Evolutionary conservation across 306 rosid species (phyloP).

Genomic region (Parietaria judaica): DNA sequence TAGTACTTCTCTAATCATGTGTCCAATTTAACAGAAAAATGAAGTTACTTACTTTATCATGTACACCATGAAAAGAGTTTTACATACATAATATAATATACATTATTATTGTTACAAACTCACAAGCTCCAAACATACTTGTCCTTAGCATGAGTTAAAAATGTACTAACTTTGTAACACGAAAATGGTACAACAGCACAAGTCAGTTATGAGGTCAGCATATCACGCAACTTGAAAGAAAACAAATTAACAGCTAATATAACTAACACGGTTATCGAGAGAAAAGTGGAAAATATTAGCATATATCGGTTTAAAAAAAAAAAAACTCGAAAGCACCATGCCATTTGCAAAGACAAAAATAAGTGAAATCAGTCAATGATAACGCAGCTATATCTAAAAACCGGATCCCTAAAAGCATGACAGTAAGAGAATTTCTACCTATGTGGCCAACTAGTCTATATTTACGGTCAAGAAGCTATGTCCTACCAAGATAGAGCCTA

Average conservation of each 20-base stretch:
- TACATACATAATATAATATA: constrained; percentile 10
- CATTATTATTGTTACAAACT: constrained; percentile 14
- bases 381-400: not conserved
- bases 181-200: not conserved
- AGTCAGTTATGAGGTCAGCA: no score
- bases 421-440: no score
- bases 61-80: constrained; percentile 4
- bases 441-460: no score
- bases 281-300: not conserved
- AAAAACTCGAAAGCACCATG: not conserved
- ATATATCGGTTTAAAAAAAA: no score
- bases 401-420: no score
- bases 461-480: not conserved
- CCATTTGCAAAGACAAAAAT: not conserved
- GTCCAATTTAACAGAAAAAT: constrained; percentile 7
- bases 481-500: not conserved
- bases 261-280: not conserved
- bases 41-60: constrained; percentile 2
- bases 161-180: not conserved
- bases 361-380: not conserved
- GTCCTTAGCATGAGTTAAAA: not conserved
- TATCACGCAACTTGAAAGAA: not conserved
- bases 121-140: constrained; percentile 3
- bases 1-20: not conserved
- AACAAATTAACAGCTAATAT: not conserved